Percentiles rank a stretch among this genome's conserved stretches.
Evolutionary conservation across 257 asterid species (phyloP).

Genomic region (Verbascum thapsus): DNA sequence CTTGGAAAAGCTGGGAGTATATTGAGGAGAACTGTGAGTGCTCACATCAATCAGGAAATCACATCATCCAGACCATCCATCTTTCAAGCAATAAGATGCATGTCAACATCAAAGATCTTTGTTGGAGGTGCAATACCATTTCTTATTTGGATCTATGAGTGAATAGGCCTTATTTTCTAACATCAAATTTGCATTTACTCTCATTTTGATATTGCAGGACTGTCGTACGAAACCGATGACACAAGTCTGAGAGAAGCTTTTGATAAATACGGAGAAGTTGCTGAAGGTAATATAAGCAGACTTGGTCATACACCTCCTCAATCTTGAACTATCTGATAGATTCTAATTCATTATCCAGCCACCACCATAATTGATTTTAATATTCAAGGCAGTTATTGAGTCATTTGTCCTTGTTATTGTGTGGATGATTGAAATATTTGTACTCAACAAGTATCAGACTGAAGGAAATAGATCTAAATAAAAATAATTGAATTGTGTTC

Average conservation of each 20-base stretch:
- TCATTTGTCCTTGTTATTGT: not conserved
- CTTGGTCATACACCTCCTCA: not conserved
- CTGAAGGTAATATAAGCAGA: slow-evolving; percentile 55
- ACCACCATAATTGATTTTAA: not conserved
- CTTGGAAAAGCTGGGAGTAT: slow-evolving; percentile 64
- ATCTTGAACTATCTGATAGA: slow-evolving; percentile 7
- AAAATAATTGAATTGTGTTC: not conserved
- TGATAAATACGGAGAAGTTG: slow-evolving; percentile 71
- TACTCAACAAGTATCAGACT: not conserved
- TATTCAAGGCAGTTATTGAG: not conserved
- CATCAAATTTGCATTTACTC: not conserved
- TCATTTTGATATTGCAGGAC: slow-evolving; percentile 51
- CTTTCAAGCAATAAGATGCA: slow-evolving; percentile 72
- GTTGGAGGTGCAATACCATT: slow-evolving; percentile 62
- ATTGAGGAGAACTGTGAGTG: slow-evolving; percentile 48
- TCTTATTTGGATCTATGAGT: not conserved
- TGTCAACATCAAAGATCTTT: slow-evolving; percentile 77
- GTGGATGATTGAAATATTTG: not conserved
- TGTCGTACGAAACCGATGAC: slow-evolving; percentile 65
- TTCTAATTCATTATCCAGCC: slow-evolving; percentile 5
- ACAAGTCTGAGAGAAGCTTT: slow-evolving; percentile 59
- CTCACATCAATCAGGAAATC: slow-evolving; percentile 43
- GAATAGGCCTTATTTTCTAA: not conserved
- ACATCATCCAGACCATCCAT: slow-evolving; percentile 57
- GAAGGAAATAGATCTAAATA: slow-evolving; percentile 1